phyloP scores from a whole-genome alignment of 192 early-diverging fungal genomes.

The Coemansia aciculifera region DNA sequence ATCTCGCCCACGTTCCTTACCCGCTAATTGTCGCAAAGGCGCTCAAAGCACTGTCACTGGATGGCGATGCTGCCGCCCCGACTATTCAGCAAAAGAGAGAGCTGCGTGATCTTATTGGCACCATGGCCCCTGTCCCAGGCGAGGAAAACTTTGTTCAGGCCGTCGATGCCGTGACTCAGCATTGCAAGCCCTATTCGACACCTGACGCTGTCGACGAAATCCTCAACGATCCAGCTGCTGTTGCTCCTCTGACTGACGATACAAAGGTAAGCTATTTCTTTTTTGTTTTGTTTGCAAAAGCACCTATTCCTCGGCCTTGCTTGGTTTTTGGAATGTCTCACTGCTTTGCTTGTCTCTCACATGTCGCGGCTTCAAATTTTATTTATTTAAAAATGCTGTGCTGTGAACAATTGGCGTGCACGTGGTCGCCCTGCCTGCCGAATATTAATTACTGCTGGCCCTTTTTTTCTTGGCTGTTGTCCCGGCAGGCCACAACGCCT shows the following conservation, averaged over 20 bases:
- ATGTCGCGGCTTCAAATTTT: slow-evolving; percentile 8
- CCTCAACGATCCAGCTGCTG: slow-evolving; percentile 37
- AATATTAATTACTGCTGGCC: slow-evolving; percentile 23
- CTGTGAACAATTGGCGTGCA: slow-evolving; percentile 22
- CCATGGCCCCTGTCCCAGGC: slow-evolving; percentile 61
- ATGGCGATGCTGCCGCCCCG: slow-evolving; percentile 42
- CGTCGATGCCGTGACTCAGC: slow-evolving; percentile 58
- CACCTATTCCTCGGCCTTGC: not conserved
- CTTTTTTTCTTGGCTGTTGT: not conserved
- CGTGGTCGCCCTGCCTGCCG: slow-evolving; percentile 10
- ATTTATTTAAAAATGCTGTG: not conserved
- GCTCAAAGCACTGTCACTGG: slow-evolving; percentile 75
- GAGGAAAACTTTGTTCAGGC: slow-evolving; percentile 95
- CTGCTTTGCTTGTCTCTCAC: slow-evolving; percentile 5
- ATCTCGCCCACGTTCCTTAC: slow-evolving; percentile 83
- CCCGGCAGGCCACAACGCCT: not conserved
- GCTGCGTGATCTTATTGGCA: slow-evolving; percentile 64
- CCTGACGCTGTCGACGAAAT: slow-evolving; percentile 27
- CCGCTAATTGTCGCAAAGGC: slow-evolving; percentile 78
- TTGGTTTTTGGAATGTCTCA: not conserved
- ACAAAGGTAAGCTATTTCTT: slow-evolving; percentile 29
- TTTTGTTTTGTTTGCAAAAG: not conserved
- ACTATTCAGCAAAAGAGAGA: slow-evolving; percentile 62
- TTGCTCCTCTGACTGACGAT: slow-evolving; percentile 9
- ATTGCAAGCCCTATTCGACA: slow-evolving; percentile 61